Conservation (phyloP, 2,329 filamentous ascomycete genomes). For the Chalara sp. region DNA sequence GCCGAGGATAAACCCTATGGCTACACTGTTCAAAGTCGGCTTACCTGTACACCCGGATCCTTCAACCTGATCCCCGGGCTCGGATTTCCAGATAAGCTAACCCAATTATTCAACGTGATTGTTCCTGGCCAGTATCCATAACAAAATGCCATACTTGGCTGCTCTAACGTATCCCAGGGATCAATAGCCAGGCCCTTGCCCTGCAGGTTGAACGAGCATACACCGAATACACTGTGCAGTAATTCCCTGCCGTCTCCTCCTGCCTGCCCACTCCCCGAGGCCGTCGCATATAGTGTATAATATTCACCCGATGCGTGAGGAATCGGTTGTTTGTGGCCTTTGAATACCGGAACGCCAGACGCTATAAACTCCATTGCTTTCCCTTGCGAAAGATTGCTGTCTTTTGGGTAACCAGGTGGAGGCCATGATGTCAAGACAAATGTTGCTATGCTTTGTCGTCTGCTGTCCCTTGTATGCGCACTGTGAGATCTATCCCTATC, state of each 20-base stretch:
- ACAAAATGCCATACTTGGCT: constrained; percentile 64
- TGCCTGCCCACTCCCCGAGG: constrained; percentile 34
- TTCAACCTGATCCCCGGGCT: constrained; percentile 50
- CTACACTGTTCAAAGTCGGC: too few species aligned
- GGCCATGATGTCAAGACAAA: constrained; percentile 45
- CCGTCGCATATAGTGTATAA: constrained; percentile 49
- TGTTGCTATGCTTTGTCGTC: too few species aligned
- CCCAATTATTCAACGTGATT: constrained; percentile 65
- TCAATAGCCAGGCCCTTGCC: constrained; percentile 11
- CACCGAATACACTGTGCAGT: constrained; percentile 12
- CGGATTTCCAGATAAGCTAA: constrained; percentile 48
- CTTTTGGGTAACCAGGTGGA: constrained; percentile 40
- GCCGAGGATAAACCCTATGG: too few species aligned
- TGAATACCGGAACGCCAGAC: constrained; percentile 50
- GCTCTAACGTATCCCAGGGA: constrained; percentile 68
- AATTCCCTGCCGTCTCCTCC: constrained; percentile 16
- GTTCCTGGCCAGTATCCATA: constrained; percentile 63
- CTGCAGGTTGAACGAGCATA: constrained; percentile 17
- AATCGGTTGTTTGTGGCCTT: constrained; percentile 46
- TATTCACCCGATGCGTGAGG: constrained; percentile 47
- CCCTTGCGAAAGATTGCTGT: constrained; percentile 44
- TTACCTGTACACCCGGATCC: constrained; percentile 32
- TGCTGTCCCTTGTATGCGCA: too few species aligned
- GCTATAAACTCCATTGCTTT: constrained; percentile 51
- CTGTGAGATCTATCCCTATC: too few species aligned